These are phyloP conservation scores for Candida broadrunensis DNA, from an alignment of 805 yeast genomes.

Conservation along the genomic window DNA sequence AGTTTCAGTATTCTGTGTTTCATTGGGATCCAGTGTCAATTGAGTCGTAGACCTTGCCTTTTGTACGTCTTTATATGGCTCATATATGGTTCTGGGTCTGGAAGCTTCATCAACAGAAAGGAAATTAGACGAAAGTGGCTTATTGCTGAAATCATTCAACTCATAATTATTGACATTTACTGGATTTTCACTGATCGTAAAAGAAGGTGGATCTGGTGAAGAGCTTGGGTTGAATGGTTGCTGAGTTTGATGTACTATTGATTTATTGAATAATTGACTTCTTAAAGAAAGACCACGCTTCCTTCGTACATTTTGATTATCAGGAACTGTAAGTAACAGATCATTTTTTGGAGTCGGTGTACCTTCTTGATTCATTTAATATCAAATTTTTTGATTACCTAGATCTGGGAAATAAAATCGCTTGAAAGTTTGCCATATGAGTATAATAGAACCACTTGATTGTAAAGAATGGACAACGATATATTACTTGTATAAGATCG, in stretches of 20 bases:
- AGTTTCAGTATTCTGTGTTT: slow-evolving; percentile 10
- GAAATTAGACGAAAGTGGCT: background rate
- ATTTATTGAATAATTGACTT: slow-evolving; percentile 58
- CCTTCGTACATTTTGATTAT: slow-evolving; percentile 26
- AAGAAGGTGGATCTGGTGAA: background rate
- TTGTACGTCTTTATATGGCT: background rate
- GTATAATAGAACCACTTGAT: no score
- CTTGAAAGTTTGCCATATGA: no score
- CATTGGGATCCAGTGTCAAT: slow-evolving; percentile 12
- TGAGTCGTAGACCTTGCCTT: slow-evolving; percentile 18
- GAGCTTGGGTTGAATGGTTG: background rate
- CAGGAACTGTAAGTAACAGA: background rate
- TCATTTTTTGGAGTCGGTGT: background rate
- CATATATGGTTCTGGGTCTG: background rate
- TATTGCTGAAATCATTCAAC: background rate
- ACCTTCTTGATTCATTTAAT: no score
- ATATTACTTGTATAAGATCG: no score
- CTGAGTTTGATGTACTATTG: slow-evolving; percentile 7
- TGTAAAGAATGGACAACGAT: no score
- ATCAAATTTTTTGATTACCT: no score
- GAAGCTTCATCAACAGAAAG: background rate
- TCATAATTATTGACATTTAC: background rate
- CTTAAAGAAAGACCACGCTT: slow-evolving; percentile 66
- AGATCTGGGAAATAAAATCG: no score
- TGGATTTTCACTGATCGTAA: background rate